A percentile compares a stretch with the other conserved stretches of the same genome.
These are phyloP conservation scores for Beauveria scarabaeidicola DNA, from an alignment of 2,329 filamentous ascomycete species.

Conservation along the genomic window DNA sequence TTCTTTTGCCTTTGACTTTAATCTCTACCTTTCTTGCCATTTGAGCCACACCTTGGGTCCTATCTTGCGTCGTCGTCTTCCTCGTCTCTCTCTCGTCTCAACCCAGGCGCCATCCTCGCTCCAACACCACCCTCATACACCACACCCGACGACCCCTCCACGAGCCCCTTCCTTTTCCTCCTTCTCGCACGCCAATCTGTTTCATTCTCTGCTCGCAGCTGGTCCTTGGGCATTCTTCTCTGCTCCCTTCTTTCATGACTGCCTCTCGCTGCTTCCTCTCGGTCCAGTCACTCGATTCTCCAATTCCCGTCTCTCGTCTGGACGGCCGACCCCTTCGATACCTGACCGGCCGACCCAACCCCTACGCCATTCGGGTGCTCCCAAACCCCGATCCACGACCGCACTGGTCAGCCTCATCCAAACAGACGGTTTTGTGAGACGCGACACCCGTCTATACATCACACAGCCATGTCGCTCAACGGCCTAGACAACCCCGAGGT, in stretches of 20 bases:
- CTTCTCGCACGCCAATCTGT: neutral
- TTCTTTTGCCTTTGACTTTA: neutral
- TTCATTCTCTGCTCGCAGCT: constrained; percentile 4
- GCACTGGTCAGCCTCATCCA: neutral
- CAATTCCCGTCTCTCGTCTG: neutral
- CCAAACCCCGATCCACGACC: neutral
- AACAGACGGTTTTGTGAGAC: neutral
- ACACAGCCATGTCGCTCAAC: constrained; percentile 75
- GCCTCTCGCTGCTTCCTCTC: neutral
- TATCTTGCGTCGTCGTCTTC: neutral
- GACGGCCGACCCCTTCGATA: constrained; percentile 1
- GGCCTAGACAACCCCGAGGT: constrained; percentile 76
- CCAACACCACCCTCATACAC: neutral
- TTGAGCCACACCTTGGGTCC: neutral
- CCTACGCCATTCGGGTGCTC: neutral
- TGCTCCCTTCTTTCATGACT: neutral
- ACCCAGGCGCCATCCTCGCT: neutral
- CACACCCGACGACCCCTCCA: constrained; percentile 9
- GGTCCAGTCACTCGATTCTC: neutral
- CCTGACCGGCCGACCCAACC: neutral
- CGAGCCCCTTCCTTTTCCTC: constrained; percentile 10
- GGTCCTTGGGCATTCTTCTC: constrained; percentile 1
- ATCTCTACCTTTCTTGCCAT: neutral
- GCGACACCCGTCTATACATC: neutral
- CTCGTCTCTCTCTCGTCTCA: neutral